A percentile compares a stretch with the other conserved stretches of the same genome.
Conservation (phyloP, 2,329 filamentous ascomycete genomes). For the Lachnellula willkommii region DNA sequence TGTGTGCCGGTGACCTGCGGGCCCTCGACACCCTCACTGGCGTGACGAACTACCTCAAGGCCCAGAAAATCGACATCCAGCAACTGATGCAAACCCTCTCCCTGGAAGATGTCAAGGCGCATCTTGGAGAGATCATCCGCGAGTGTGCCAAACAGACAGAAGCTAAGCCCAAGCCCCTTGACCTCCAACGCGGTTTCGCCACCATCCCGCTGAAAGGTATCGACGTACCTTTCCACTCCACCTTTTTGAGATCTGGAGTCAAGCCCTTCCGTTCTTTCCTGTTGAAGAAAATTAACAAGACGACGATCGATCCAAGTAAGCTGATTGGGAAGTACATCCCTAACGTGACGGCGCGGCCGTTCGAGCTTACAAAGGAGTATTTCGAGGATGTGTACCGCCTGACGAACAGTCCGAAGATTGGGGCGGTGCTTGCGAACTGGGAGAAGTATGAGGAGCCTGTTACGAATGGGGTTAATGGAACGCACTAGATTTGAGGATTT, state of each 20-base stretch:
- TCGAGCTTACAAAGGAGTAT: conserved; percentile 95
- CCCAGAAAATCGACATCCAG: conserved; percentile 95
- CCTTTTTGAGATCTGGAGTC: conserved; percentile 93
- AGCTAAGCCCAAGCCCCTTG: conserved; percentile 79
- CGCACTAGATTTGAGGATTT: too few relatives aligned
- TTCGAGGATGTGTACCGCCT: conserved; percentile 97
- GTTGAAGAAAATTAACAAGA: conserved; percentile 99
- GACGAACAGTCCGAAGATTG: conserved; percentile 57
- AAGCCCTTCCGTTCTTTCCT: conserved; percentile 98
- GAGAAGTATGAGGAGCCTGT: conserved; percentile 32
- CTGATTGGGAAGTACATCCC: conserved; percentile 98
- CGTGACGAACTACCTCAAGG: conserved; percentile 90
- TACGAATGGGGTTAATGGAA: conserved; percentile 26
- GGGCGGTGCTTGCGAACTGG: conserved; percentile 33
- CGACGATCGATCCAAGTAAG: conserved; percentile 94
- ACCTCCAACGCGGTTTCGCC: conserved; percentile 90
- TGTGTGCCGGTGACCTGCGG: conserved; percentile 64
- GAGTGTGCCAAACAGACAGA: conserved; percentile 82
- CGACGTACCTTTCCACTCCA: conserved; percentile 98
- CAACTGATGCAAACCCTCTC: conserved; percentile 80
- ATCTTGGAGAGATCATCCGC: conserved; percentile 85
- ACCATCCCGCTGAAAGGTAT: conserved; percentile 96
- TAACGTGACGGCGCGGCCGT: conserved; percentile 94
- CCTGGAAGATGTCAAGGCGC: conserved; percentile 85
- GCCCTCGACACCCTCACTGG: conserved; percentile 62